These are phyloP conservation scores for Trypanosoma platydactyli DNA, from an alignment of 208 protist species.

Conservation along the genomic window DNA sequence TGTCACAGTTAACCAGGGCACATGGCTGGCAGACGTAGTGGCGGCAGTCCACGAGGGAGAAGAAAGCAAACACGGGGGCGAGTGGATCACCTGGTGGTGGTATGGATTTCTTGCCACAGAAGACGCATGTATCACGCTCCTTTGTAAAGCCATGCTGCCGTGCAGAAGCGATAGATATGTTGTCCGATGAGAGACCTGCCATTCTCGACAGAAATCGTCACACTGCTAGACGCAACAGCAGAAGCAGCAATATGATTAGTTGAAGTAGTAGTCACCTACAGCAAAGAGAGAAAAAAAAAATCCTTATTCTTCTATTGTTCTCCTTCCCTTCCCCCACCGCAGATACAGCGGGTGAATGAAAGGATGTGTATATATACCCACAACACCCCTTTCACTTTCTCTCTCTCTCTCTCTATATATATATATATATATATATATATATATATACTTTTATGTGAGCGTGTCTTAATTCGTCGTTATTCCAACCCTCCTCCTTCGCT, in stretches of 20 bases:
- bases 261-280: too few species aligned
- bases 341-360: too few species aligned
- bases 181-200: slow-evolving; percentile 77
- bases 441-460: too few species aligned
- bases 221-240: too few species aligned
- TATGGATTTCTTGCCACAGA: slow-evolving; percentile 49
- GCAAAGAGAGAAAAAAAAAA: too few species aligned
- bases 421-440: slow-evolving; percentile 19
- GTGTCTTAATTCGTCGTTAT: slow-evolving; percentile 2
- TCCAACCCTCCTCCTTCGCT: not conserved
- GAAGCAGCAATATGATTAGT: too few species aligned
- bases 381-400: not conserved
- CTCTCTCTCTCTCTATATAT: slow-evolving; percentile 3
- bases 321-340: too few species aligned
- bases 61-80: slow-evolving; percentile 85
- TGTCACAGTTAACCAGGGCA: slow-evolving; percentile 81
- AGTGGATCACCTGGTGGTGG: slow-evolving; percentile 58
- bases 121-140: slow-evolving; percentile 51
- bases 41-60: slow-evolving; percentile 87
- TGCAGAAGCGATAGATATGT: slow-evolving; percentile 71
- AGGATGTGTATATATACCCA: too few species aligned
- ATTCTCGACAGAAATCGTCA: too few species aligned
- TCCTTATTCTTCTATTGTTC: too few species aligned
- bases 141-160: slow-evolving; percentile 30
- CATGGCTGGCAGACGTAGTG: slow-evolving; percentile 91